Evolutionary conservation across 129 eudicot genomes (phyloP).

Genomic region (Flaveria trinervia): DNA sequence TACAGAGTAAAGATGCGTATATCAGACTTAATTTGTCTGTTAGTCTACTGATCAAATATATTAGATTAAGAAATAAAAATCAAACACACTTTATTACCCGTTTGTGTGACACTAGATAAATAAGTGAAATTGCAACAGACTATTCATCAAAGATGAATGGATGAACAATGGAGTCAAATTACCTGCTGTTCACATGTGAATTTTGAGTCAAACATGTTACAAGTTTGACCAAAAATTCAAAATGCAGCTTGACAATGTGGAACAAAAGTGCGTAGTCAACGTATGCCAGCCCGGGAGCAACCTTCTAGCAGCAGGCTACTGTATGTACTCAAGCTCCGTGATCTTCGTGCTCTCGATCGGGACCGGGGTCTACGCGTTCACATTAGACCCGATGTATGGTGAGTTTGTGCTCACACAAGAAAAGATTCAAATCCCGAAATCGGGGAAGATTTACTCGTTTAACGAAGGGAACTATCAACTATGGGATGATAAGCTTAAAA

Average conservation of each 20-base stretch:
- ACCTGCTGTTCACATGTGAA: not conserved
- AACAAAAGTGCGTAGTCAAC: conserved; percentile 70
- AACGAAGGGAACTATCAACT: conserved; percentile 93
- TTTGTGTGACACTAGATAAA: not conserved
- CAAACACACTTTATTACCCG: not conserved
- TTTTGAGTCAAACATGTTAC: not conserved
- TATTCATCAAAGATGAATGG: not conserved
- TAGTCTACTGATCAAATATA: not conserved
- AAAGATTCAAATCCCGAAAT: conserved; percentile 73
- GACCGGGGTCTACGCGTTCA: conserved; percentile 76
- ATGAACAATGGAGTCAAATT: not conserved
- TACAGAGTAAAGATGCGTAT: too few relatives aligned
- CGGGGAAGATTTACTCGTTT: conserved; percentile 86
- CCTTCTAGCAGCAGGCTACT: conserved; percentile 97
- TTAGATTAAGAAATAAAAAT: not conserved
- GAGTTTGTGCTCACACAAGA: conserved; percentile 93
- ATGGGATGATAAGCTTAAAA: conserved; percentile 96
- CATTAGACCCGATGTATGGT: conserved; percentile 92
- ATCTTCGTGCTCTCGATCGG: conserved; percentile 87
- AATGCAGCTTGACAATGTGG: conserved; percentile 64
- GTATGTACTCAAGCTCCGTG: conserved; percentile 98
- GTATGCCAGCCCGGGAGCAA: conserved; percentile 95
- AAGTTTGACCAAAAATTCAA: conserved; percentile 11
- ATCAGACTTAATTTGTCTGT: too few relatives aligned
- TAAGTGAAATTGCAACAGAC: not conserved